phyloP scores from a whole-genome alignment of 345 rosid genomes.

The Lepidium aucheri region DNA sequence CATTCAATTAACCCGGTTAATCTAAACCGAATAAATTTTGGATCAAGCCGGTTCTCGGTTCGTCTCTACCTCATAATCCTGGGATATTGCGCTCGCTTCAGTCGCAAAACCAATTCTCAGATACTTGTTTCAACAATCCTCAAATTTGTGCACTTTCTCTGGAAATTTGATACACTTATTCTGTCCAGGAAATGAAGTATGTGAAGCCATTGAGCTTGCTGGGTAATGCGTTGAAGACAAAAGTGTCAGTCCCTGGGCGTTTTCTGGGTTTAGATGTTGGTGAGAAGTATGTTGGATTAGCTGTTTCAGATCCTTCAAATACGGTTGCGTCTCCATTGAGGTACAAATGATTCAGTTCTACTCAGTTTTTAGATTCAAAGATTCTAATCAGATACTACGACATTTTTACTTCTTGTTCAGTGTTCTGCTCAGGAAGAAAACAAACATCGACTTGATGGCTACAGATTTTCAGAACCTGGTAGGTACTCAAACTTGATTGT shows the following conservation, averaged over 20 bases:
- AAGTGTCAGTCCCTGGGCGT: conserved; percentile 30
- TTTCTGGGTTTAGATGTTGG: conserved; percentile 85
- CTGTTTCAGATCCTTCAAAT: conserved; percentile 50
- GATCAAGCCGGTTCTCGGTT: not conserved
- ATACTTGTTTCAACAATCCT: not conserved
- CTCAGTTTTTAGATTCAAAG: not conserved
- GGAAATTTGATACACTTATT: not conserved
- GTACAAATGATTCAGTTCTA: conserved; percentile 8
- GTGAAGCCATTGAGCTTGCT: conserved; percentile 51
- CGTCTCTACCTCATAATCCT: too few species aligned
- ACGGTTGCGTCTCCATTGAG: conserved; percentile 61
- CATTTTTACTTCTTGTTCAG: conserved; percentile 27
- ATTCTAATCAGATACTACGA: not conserved
- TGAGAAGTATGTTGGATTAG: conserved; percentile 77
- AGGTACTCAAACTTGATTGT: conserved; percentile 10
- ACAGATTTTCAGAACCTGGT: conserved; percentile 63
- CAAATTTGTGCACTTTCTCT: not conserved
- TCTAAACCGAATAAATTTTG: not conserved
- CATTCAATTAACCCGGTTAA: not conserved
- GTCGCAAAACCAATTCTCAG: not conserved
- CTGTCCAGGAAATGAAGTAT: conserved; percentile 51
- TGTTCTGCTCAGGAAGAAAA: conserved; percentile 62
- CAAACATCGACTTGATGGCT: conserved; percentile 59
- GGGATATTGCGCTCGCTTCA: not conserved
- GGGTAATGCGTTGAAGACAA: conserved; percentile 37